These are phyloP conservation scores for Amoebophrya sp. DNA, from an alignment of 169 alveolate genomes.

Conservation along the genomic window DNA sequence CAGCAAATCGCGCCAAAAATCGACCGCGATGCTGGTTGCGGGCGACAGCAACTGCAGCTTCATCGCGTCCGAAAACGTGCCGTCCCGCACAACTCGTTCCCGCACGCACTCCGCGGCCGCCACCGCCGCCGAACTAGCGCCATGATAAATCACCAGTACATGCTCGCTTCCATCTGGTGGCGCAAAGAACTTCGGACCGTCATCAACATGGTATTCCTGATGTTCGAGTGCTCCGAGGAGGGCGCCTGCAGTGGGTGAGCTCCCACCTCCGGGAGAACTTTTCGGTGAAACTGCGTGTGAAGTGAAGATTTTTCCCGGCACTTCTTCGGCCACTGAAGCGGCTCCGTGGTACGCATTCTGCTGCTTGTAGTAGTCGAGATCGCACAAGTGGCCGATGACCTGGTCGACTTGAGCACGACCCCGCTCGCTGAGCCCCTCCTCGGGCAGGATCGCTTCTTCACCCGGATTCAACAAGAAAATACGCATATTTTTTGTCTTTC, in stretches of 20 bases:
- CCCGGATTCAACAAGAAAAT: not conserved
- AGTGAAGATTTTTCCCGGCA: no score
- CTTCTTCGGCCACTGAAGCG: no score
- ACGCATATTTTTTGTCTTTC: not conserved
- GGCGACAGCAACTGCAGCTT: not conserved
- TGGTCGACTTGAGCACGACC: not conserved
- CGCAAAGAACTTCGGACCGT: not conserved
- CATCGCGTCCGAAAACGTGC: not conserved
- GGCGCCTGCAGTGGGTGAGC: no score
- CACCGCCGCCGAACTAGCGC: not conserved
- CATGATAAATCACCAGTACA: not conserved
- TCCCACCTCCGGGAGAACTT: no score
- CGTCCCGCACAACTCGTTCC: not conserved
- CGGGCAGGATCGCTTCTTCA: not conserved
- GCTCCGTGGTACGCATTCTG: no score
- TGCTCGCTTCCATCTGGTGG: not conserved
- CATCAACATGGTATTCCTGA: no score
- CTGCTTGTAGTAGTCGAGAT: not conserved
- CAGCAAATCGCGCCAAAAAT: not conserved
- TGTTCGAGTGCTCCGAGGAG: no score
- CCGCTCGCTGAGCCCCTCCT: not conserved
- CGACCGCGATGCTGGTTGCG: not conserved
- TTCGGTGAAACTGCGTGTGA: no score
- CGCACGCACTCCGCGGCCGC: not conserved
- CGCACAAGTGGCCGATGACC: not conserved